Evolutionary conservation across 495 filamentous ascomycete species (phyloP), one percentile per base, ranked within the genome.

Genomic region (Penicillium taxi): DNA sequence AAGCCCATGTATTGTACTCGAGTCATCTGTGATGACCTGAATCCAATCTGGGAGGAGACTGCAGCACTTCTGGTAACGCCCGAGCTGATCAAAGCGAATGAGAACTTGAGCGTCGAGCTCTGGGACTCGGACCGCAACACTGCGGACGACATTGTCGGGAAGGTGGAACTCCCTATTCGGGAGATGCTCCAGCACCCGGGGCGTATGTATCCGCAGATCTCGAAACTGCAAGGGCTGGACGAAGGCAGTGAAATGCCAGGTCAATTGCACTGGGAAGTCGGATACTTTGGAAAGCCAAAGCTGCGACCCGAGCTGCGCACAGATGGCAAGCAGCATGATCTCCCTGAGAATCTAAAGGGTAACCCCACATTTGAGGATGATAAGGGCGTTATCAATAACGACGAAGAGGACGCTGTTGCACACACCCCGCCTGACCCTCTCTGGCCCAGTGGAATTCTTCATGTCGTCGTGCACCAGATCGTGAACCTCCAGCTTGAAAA

Each of bases 1-100:
- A 96, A 96, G 66, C 90, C 89, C 8, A 94, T 94, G 83, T 96
- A 95, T 55, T 94, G 88, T 56, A 95, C 90, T 8, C 78, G 90
- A 19, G 88, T 96, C 19, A 95, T 96, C 39, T 82, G 86, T 9
- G 89, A 96, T 55, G 85, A 95, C 46, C 69, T 96, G 26, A 95
- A 96, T 49, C 90, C 90, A 0, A 76, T 95, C 5, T 96, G 90
- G 74, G 81, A 89, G 50, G 90, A 96, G 60, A 84, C 74, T 15
- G 81, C 86, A n/a, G 87, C 86, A 14, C 63, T 96, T 15, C 67
- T 93, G 5, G 82, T 96, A 3, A 90, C 82, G 5, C 72, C 87
- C 0, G 86, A 94, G 33, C 67, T 90, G 27, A 88, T 96, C 63
- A 94, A 93, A 61, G 89, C 84, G 1, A 78, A 91, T 37, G 90